A percentile compares a stretch with the other conserved stretches of the same genome.
Evolutionary conservation across 140 eudicot genomes (phyloP).

Genomic region (Cichorium intybus): DNA sequence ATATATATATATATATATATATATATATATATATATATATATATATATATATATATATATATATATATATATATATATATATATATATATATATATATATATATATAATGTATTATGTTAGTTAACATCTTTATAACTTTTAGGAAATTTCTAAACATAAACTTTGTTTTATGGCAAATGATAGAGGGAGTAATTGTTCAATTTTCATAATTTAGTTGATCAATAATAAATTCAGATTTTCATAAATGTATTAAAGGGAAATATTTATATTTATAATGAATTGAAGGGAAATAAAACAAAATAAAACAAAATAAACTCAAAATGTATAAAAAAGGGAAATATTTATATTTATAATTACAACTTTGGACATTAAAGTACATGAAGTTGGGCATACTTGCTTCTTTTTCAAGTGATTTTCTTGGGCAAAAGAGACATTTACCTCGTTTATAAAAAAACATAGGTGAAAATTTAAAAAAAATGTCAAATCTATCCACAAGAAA

Average conservation of each 20-base stretch:
- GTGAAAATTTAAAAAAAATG: conserved; percentile 30
- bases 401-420: conserved; percentile 26
- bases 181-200: not conserved
- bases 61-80: too few relatives aligned
- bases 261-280: too few relatives aligned
- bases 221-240: not conserved
- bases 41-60: not conserved
- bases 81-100: too few relatives aligned
- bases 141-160: too few relatives aligned
- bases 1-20: not conserved
- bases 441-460: conserved; percentile 40
- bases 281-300: not conserved
- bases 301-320: not conserved
- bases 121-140: too few relatives aligned
- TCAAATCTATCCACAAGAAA: conserved; percentile 43
- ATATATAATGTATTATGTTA: too few relatives aligned
- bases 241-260: not conserved
- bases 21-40: too few relatives aligned
- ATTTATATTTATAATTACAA: conserved; percentile 34
- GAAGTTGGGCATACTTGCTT: conserved; percentile 27
- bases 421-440: conserved; percentile 45
- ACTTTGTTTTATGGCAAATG: too few relatives aligned
- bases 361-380: conserved; percentile 29
- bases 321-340: not conserved
- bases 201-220: too few relatives aligned